Percentiles rank a stretch among this genome's conserved stretches.
phyloP scores from a whole-genome alignment of 148 eudicot species.

The Dysphania ambrosioides region DNA sequence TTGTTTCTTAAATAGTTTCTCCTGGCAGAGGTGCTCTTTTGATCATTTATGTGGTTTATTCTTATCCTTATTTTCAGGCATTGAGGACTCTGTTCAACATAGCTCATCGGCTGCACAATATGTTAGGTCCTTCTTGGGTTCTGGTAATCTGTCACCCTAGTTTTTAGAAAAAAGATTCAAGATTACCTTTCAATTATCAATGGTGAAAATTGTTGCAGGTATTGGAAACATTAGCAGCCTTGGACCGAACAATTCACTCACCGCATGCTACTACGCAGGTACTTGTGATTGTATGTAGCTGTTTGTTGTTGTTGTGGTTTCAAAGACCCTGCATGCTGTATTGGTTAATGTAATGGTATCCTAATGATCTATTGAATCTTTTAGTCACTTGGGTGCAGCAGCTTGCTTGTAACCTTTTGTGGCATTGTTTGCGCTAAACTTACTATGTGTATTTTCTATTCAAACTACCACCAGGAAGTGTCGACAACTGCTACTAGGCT shows the following conservation, averaged over 20 bases:
- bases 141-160: conserved; percentile 52
- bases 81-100: conserved; percentile 98
- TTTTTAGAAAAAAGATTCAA: neutral
- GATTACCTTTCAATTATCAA: conserved; percentile 1
- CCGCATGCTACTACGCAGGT: conserved; percentile 99
- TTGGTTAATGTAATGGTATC: conserved; percentile 3
- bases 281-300: conserved; percentile 16
- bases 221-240: conserved; percentile 89
- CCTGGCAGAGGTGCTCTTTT: neutral
- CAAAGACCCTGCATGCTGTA: conserved; percentile 16
- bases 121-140: conserved; percentile 96
- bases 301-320: neutral
- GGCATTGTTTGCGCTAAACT: neutral
- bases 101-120: conserved; percentile 89
- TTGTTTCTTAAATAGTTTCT: neutral
- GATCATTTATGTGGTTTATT: conserved; percentile 7
- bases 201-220: conserved; percentile 46
- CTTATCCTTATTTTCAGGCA: conserved; percentile 50
- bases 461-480: conserved; percentile 55
- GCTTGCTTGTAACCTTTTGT: conserved; percentile 9
- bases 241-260: conserved; percentile 92
- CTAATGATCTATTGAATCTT: neutral
- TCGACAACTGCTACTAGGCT: conserved; percentile 69
- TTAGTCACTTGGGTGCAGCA: neutral
- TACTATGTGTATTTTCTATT: neutral